Evolutionary conservation across 257 asterid species (phyloP), one percentile per base, ranked within the genome.

Genomic region (Dorcoceras hygrometricum): DNA sequence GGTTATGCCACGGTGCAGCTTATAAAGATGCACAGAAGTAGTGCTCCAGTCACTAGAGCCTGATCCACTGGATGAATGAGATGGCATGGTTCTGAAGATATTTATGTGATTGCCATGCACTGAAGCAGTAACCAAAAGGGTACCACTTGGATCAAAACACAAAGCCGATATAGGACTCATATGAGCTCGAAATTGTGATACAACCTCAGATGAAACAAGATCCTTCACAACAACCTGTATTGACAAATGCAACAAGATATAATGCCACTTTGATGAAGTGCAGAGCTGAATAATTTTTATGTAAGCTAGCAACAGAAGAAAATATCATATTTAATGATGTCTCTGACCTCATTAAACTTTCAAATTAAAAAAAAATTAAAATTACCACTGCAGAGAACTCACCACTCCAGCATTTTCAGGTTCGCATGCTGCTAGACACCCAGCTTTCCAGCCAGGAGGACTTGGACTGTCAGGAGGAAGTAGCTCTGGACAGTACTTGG

Each of bases 161-260:
- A 87, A 57, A 78, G 91, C 91, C 59, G 91, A 85, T 77, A 87
- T 85, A 9, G 95, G 89, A 75, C 88, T 85, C 4, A 79, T 72
- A 78, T 87, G 92, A 68, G 95, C 95, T 81, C 90, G 81, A 73
- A 87, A 87, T 71, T 87, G 92, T 16, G 89, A 73, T 73, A 85
- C 68, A 71, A 87, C 78, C 69, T 83, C 88, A 71, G 74, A 31
- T 9, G 79, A 58, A 65, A 66, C 68, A 56, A 80, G 66, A 48
- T 76, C 79, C 76, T 64, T 74, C 57, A 80, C 78, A 58, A 55
- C 76, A 56, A 80, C 78, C 82, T 80, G 77, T 23, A 76, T 53
- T 62, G 48, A 66, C 39, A 61, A 48, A 28, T 22, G 25, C 54
- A 29, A 58, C 31, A 50, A 69, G 34, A 39, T 39, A 62, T 16